Base-by-base conservation (phyloP, 306 rosid genomes). In the Trifolium fragiferum region DNA sequence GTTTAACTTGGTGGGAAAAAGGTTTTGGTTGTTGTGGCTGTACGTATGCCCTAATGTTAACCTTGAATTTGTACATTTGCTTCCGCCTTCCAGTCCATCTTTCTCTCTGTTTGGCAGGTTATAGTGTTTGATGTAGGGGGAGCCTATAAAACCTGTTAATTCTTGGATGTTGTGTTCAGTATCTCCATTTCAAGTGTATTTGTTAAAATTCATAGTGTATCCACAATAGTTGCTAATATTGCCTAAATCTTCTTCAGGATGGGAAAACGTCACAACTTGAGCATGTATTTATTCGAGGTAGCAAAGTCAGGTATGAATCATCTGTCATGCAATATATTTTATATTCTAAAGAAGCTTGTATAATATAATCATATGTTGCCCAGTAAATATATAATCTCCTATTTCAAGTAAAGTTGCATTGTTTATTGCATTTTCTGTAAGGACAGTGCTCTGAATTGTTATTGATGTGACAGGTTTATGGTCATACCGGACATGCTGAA, bases 401-500 rank as follows among this genome's bases (percentile, higher is more conserved):
- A 5, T 72, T 76, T 66, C 30, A 30, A 27, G 16, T 27, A 50
- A 25, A 49, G 40, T 62, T 77, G 16, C 25, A 27, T 49, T 58
- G 37, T 58, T 23, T 58, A 30, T 51, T 19, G 5, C 19, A 46
- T 55, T 37, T 67, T 66, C 70, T 49, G 27, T 73, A 35, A 70
- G 50, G 19, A 32, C 15, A 63, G 16, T 59, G 44, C 72, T 76
- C 33, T 35, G 51, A 80, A 43, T 55, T 65, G 43, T 23, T 67
- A 20, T 49, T 68, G 50, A 69, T 74, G 79, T 55, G 44, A 12
- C 83, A 91, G 99, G 90, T 94, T 94, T 79, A 90, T 94, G 97
- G 99, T 94, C 74, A 92, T 94, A 49, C 99, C 99, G 3, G 99
- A 94, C 84, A 94, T 94, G 99, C 78, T 92, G 75, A 94, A 94